Percentiles rank a stretch among this genome's conserved stretches.
phyloP scores from a whole-genome alignment of 2,329 filamentous ascomycete species.

The Neonectria neomacrospora region DNA sequence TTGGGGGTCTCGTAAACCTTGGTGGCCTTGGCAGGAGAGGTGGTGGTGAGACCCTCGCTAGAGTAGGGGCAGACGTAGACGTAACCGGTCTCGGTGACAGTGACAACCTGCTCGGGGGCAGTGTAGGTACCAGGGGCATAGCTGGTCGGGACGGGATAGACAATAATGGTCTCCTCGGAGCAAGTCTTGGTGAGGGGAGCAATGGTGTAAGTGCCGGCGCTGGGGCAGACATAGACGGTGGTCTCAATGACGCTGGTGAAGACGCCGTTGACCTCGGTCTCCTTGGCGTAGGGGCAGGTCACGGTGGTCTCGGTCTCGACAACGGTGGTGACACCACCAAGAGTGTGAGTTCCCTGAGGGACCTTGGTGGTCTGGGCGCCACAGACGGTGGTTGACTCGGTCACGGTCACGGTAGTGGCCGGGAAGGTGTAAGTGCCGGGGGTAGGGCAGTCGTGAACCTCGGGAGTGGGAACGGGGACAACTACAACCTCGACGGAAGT shows the following conservation, averaged over 20 bases:
- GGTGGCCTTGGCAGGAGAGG: constrained; percentile 1
- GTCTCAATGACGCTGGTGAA: constrained; percentile 74
- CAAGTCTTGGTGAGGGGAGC: constrained; percentile 73
- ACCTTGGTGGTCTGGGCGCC: constrained; percentile 71
- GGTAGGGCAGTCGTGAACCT: constrained; percentile 66
- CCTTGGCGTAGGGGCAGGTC: constrained; percentile 75
- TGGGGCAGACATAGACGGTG: constrained; percentile 79
- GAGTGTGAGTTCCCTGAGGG: constrained; percentile 72
- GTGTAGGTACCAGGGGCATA: constrained; percentile 79
- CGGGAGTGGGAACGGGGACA: constrained; percentile 63
- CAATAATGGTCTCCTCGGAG: constrained; percentile 64
- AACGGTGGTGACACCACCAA: constrained; percentile 78
- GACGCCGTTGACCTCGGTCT: constrained; percentile 65
- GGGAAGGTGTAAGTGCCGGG: constrained; percentile 81
- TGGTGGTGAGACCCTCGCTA: constrained; percentile 50
- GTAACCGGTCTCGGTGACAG: constrained; percentile 74
- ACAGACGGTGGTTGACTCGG: constrained; percentile 74
- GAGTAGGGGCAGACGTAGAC: constrained; percentile 78
- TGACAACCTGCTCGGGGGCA: constrained; percentile 72
- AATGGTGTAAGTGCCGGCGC: constrained; percentile 80
- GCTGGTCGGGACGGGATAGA: constrained; percentile 73
- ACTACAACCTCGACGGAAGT: constrained; percentile 53
- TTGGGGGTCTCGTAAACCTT: constrained; percentile 34
- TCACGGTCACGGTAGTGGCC: constrained; percentile 76
- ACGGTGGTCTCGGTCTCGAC: constrained; percentile 74